Percentiles rank a stretch among this genome's conserved stretches.
These are phyloP conservation scores for Fonsecaea erecta DNA, from an alignment of 2,329 filamentous ascomycete genomes.

Conservation along the genomic window DNA sequence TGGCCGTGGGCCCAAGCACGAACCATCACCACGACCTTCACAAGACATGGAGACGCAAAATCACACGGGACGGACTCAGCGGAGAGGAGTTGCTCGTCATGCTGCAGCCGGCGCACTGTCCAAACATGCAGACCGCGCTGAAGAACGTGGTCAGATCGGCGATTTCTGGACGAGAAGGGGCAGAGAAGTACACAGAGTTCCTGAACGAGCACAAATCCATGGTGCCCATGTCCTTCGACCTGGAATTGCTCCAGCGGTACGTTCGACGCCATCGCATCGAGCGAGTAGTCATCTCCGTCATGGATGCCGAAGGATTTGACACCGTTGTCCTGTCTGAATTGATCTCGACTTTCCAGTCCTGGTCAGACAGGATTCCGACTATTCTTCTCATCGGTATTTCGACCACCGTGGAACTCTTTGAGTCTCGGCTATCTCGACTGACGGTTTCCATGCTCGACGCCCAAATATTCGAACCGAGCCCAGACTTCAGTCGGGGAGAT, in stretches of 20 bases:
- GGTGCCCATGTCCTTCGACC: slow-evolving; percentile 51
- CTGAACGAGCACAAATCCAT: slow-evolving; percentile 47
- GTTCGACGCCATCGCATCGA: slow-evolving; percentile 44
- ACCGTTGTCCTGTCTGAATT: slow-evolving; percentile 51
- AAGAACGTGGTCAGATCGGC: slow-evolving; percentile 51
- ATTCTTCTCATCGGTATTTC: slow-evolving; percentile 64
- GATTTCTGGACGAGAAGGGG: slow-evolving; percentile 46
- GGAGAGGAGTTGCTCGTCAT: slow-evolving; percentile 42
- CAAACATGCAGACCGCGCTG: slow-evolving; percentile 52
- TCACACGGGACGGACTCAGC: background rate
- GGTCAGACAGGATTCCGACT: slow-evolving; percentile 66
- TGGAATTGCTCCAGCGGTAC: slow-evolving; percentile 52
- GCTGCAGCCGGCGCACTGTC: slow-evolving; percentile 51
- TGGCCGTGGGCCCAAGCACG: slow-evolving; percentile 28
- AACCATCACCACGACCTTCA: slow-evolving; percentile 18
- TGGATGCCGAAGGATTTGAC: slow-evolving; percentile 56
- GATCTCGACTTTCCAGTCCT: slow-evolving; percentile 57
- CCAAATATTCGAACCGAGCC: slow-evolving; percentile 55
- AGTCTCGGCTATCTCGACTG: slow-evolving; percentile 60
- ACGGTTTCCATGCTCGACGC: slow-evolving; percentile 59
- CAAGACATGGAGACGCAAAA: slow-evolving; percentile 12
- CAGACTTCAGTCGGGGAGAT: slow-evolving; percentile 43
- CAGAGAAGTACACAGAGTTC: slow-evolving; percentile 47
- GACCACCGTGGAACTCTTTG: slow-evolving; percentile 66
- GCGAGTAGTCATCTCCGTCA: slow-evolving; percentile 50